Evolutionary conservation across 495 filamentous ascomycete species (phyloP).

Genomic region (Penicillium chermesinum): DNA sequence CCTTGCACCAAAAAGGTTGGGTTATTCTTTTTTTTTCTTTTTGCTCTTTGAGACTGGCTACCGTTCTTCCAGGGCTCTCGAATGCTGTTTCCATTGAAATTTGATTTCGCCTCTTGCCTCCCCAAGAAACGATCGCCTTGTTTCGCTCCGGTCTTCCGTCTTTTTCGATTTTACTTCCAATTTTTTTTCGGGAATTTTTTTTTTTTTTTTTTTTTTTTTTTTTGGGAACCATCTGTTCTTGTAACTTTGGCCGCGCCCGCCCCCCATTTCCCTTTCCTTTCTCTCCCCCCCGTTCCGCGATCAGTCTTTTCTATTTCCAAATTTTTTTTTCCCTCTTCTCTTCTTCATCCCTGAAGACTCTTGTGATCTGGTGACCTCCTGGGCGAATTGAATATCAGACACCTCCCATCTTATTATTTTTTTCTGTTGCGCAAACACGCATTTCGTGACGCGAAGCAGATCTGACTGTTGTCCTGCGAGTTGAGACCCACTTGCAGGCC

Average conservation of each 20-base stretch:
- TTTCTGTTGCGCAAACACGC: constrained; percentile 14
- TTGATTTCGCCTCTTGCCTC: constrained; percentile 26
- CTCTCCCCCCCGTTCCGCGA: constrained; percentile 23
- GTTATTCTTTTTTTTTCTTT: no score
- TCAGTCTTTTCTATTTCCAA: constrained; percentile 9
- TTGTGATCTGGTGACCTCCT: neutral
- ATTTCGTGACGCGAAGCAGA: constrained; percentile 40
- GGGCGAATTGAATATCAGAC: neutral
- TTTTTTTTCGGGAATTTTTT: constrained; percentile 18
- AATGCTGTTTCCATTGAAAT: neutral
- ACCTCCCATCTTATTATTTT: neutral
- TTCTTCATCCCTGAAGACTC: neutral
- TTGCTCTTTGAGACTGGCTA: no score
- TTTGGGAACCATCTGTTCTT: constrained; percentile 16
- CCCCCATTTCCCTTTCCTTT: constrained; percentile 16
- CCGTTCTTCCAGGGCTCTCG: neutral
- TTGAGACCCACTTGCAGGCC: constrained; percentile 43
- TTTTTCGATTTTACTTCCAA: constrained; percentile 27
- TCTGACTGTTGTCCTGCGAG: constrained; percentile 34
- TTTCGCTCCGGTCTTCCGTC: constrained; percentile 16
- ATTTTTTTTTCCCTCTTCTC: neutral
- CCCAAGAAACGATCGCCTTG: constrained; percentile 34
- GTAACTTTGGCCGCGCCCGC: constrained; percentile 27
- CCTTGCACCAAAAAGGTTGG: no score
- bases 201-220: constrained; percentile 19